Base-by-base conservation (phyloP, 345 rosid genomes). In the Gossypioides kirkii region DNA sequence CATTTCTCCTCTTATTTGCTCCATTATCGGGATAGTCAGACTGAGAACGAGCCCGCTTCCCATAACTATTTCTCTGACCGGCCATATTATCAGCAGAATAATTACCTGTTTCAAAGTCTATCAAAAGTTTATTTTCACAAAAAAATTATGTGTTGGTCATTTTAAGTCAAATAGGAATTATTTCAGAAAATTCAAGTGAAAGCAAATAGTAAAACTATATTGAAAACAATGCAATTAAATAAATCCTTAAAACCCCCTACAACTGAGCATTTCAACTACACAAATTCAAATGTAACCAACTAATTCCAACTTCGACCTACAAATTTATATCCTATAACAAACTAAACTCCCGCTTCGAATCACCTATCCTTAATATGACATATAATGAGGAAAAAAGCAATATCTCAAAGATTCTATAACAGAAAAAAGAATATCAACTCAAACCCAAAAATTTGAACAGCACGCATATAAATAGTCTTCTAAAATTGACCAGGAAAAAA, bases 41-140 rank as follows among this genome's bases (percentile, higher is more conserved):
- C 12, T 84, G 96, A 41, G 89, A 82, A 85, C 86, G 93, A 47
- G 92, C 10, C 72, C 99, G 87, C 78, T 93, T 95, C 59, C 98
- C 85, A 50, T 87, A 81, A 77, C 90, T 87, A 79, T 89, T 94
- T 83, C 90, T 86, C 70, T 91, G 94, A 79, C 94, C 89, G n/a
- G 93, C 86, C 90, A 91, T 73, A 69, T 45, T 54, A 77, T 22
- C 9, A 22, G 61, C 61, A 55, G 23, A 55, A 20, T 1, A 55
- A 56, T 10, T 26, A 32, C 68, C 83, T 81, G 75, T 56, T 54
- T 20, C 65, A 23, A 53, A 56, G 68, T 25, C 0, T 75, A 58
- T 68, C 13, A 68, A 49, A 49, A 36, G 50, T 14, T 25, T 16
- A 54, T 25, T 4, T 8, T 17, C 9, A 67, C 25, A 53, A 25